Conservation (phyloP, 1,284 basidiomycete species). For the Ganoderma resinaceum region DNA sequence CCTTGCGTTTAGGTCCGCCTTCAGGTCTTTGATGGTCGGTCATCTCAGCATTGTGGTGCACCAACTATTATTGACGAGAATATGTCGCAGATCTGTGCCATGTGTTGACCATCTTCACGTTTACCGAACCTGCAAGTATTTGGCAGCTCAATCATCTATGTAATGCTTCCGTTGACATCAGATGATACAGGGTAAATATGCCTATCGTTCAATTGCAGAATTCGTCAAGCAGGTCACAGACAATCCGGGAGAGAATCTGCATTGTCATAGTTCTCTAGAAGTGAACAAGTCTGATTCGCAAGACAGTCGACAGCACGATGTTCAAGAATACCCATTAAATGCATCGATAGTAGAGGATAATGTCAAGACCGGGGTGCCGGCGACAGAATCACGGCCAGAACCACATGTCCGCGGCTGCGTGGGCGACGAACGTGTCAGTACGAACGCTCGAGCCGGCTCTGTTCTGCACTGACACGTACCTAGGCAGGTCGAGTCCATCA, state of each 20-base stretch:
- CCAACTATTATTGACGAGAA: background rate
- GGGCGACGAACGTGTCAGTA: conserved; percentile 17
- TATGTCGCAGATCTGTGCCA: conserved; percentile 61
- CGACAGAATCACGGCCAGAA: background rate
- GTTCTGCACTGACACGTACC: background rate
- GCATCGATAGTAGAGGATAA: background rate
- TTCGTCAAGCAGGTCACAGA: conserved; percentile 62
- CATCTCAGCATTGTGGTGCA: background rate
- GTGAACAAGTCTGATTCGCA: conserved; percentile 41
- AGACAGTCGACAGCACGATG: conserved; percentile 8
- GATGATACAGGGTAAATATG: conserved; percentile 56
- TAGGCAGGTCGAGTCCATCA: conserved; percentile 39
- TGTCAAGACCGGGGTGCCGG: background rate
- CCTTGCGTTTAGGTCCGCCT: conserved; percentile 65
- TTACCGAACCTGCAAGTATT: conserved; percentile 58
- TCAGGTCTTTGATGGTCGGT: conserved; percentile 67
- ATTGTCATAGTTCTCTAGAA: conserved; percentile 55
- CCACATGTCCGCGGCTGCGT: background rate
- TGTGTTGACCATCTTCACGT: conserved; percentile 76
- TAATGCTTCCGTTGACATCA: background rate
- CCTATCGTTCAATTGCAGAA: conserved; percentile 61
- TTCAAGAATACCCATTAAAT: too few species aligned
- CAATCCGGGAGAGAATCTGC: conserved; percentile 44
- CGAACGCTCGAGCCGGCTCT: too few species aligned
- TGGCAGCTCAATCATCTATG: conserved; percentile 26